Evolutionary conservation across 2,329 filamentous ascomycete genomes (phyloP), one percentile per base, ranked within the genome.

Genomic region (Microascus cirrosus): DNA sequence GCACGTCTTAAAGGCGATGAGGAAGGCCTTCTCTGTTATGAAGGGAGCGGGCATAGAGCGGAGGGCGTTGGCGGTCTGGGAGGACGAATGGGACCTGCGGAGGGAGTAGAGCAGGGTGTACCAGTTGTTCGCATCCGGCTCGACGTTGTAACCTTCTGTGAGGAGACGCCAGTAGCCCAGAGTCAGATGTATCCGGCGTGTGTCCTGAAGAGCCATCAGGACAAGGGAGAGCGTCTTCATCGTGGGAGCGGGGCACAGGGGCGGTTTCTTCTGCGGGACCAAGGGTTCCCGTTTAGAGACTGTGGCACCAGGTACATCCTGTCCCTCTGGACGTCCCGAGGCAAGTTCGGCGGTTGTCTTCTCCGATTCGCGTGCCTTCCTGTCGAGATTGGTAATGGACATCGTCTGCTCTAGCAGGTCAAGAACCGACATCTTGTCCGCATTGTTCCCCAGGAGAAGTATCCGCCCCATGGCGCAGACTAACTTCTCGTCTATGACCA

Each of bases 341-440:
- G 28, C 28, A 8, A 8, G 8, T 32, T 59, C 52, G 15, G 6
- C 2, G 39, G 18, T 36, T 20, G 45, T 52, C 25, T 28, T 42
- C 12, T 36, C 42, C 8, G 32, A 35, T n/a, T 56, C n/a, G 18
- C 13, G n/a, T 2, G 35, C 56, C 36, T 52, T 48, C 5, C 24
- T 34, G 25, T 52, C 53, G 13, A 54, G 54, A 25, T 53, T 81
- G 36, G 86, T 82, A 50, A 96, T 80, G 53, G 83, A 80, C 83
- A 93, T 92, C 1, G 90, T 89, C 70, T 96, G 86, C 63, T 90
- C 80, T n/a, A 95, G 71, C 22, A 96, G 75, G 45, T 82, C 81
- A 24, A 96, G 78, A 2, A 96, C 76, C 64, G 90, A 83, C 61
- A 87, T 82, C 69, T 80, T 85, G 63, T 94, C 85, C 55, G 76